Evolutionary conservation across 495 filamentous ascomycete species (phyloP), one percentile per base, ranked within the genome.

Genomic region (Darksidea phi): DNA sequence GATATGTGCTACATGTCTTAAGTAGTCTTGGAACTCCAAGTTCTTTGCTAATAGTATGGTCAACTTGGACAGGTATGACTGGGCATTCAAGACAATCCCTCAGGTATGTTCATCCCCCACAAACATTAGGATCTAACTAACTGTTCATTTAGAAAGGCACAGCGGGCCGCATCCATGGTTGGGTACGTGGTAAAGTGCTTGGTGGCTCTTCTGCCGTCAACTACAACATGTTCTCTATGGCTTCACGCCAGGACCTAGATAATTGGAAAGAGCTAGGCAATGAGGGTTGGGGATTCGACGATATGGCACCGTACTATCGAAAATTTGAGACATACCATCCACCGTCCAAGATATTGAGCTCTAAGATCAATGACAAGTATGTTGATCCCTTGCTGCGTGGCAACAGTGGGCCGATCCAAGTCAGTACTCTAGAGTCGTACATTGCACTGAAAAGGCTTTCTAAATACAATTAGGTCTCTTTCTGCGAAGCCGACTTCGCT

Each of bases 161-260:
- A 37, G 20, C 42, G 54, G 20, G 62, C 34, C 50, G 70, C n/a
- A 64, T 60, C 10, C 64, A 68, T 53, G 24, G 66, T 38, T 50
- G 60, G 51, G 65, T 77, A 0, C 80, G 80, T 2, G 84, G 83
- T 12, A 83, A 82, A 61, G 71, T 77, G 41, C 70, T 86, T 1
- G 84, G 83, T 8, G 84, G 84, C 7, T 79, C 78, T 13, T 81
- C 78, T 15, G 78, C 74, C 1, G 72, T 86, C 57, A 88, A 86
- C 56, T 78, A 77, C 36, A 71, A 76, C 46, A 76, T 79, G 63
- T 76, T 74, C 63, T 74, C 80, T 13, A 74, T 79, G 42, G 69
- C 77, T 0, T 76, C 77, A 0, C 36, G 47, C 28, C 57, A 62
- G 45, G 64, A 67, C 45, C 41, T 84, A n/a, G 75, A 84, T 56